These are phyloP conservation scores for Centella asiatica DNA, from an alignment of 129 eudicot species.

Conservation along the genomic window DNA sequence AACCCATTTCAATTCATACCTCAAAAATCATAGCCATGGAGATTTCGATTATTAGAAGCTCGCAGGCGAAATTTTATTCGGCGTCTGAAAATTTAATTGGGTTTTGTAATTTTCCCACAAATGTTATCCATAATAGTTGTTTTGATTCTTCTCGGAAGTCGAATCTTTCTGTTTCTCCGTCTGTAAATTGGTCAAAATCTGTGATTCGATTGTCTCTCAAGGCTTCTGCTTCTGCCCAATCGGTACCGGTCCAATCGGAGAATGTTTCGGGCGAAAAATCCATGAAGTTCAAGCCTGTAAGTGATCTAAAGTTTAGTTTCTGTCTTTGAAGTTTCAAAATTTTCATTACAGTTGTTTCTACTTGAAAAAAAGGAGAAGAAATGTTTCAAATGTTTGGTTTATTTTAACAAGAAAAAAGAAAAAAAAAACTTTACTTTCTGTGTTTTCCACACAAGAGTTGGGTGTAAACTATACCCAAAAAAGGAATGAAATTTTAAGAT, in stretches of 20 bases:
- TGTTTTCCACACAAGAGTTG: too few relatives aligned
- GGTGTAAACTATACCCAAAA: too few relatives aligned
- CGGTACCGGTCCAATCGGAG: conserved; percentile 13
- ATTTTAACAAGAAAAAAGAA: background rate
- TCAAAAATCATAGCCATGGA: conserved; percentile 21
- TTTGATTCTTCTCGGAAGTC: conserved; percentile 12
- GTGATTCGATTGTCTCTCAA: conserved; percentile 11
- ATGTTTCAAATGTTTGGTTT: background rate
- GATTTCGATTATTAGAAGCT: conserved; percentile 30
- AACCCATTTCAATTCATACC: background rate
- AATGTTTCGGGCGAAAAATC: conserved; percentile 12
- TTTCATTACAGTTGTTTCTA: background rate
- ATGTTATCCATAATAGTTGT: conserved; percentile 12
- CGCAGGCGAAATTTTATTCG: conserved; percentile 19
- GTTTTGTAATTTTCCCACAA: conserved; percentile 11
- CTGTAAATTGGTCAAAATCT: conserved; percentile 9
- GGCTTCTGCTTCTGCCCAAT: conserved; percentile 17
- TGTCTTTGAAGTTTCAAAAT: background rate
- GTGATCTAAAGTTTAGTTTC: background rate
- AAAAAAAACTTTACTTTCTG: too few relatives aligned
- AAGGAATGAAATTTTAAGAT: too few relatives aligned
- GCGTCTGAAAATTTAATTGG: conserved; percentile 15
- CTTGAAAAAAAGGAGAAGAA: background rate
- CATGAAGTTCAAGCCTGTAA: conserved; percentile 30
- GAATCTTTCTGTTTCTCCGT: conserved; percentile 13